phyloP scores from a whole-genome alignment of 1,284 basidiomycete species.

The Fomitopsis betulina region DNA sequence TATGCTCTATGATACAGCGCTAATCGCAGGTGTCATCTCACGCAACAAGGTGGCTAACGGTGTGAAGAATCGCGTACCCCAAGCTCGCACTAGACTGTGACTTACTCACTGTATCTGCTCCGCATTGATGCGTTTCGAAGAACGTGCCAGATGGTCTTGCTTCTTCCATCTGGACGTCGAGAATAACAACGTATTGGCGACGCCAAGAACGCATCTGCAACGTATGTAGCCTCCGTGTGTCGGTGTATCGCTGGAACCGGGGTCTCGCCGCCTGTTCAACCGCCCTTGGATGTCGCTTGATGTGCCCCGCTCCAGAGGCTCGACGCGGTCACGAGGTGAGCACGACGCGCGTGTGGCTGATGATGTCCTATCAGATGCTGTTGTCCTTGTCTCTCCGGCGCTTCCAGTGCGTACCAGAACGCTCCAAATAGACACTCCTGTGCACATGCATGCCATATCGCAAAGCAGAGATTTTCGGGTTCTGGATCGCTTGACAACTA shows the following conservation, averaged over 20 bases:
- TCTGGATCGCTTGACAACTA: neutral
- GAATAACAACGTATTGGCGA: too few species aligned
- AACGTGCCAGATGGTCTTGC: too few species aligned
- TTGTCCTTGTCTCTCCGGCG: neutral
- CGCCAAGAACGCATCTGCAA: too few species aligned
- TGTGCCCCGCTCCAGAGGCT: neutral
- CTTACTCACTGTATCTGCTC: neutral
- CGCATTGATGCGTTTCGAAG: too few species aligned
- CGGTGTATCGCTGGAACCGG: neutral
- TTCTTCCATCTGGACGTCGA: too few species aligned
- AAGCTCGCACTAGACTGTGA: neutral
- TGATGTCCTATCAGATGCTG: neutral
- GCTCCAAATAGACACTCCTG: neutral
- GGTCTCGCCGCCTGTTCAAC: neutral
- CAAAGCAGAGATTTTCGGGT: neutral
- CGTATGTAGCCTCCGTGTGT: too few species aligned
- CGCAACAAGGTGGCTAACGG: too few species aligned
- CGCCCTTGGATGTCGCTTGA: neutral
- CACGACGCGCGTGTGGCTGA: neutral
- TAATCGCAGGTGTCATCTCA: too few species aligned
- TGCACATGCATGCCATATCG: neutral
- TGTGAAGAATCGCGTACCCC: too few species aligned
- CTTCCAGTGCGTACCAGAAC: neutral
- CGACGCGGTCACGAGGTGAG: neutral
- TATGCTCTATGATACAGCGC: too few species aligned